Percentiles rank a stretch among this genome's conserved stretches.
Evolutionary conservation across 1,284 basidiomycete genomes (phyloP).

Genomic region (Irpex lacteus): DNA sequence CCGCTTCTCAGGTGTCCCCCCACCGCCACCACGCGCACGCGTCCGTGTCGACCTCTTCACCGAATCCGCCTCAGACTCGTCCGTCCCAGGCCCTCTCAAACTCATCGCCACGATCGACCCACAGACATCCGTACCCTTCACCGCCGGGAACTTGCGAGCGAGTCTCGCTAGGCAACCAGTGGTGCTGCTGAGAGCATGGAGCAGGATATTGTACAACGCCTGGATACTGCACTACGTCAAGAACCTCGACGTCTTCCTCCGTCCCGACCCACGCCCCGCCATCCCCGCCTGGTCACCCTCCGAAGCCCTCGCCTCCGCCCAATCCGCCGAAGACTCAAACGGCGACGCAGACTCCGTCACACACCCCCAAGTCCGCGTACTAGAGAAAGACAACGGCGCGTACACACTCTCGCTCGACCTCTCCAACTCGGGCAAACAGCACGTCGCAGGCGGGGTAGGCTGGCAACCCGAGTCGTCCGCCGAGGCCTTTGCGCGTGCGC

Average conservation of each 20-base stretch:
- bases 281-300: conserved; percentile 13
- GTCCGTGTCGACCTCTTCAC: conserved; percentile 45
- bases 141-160: conserved; percentile 38
- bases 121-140: conserved; percentile 39
- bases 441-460: conserved; percentile 36
- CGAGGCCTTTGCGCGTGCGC: conserved; percentile 38
- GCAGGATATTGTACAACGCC: conserved; percentile 67
- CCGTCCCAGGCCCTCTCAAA: conserved; percentile 39
- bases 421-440: conserved; percentile 6
- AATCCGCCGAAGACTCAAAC: not conserved
- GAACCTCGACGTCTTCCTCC: conserved; percentile 56
- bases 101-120: conserved; percentile 46
- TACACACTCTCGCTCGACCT: not conserved
- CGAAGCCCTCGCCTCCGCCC: not conserved
- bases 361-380: conserved; percentile 9
- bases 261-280: conserved; percentile 58
- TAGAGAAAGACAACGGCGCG: not conserved
- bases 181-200: conserved; percentile 55
- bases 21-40: conserved; percentile 32
- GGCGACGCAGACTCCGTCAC: not conserved
- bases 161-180: conserved; percentile 51
- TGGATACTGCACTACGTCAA: conserved; percentile 66
- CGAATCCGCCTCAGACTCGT: conserved; percentile 16
- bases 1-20: conserved; percentile 3
- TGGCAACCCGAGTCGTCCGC: conserved; percentile 43